Evolutionary conservation across 169 alveolate species (phyloP).

Genomic region (Besnoitia besnoiti): DNA sequence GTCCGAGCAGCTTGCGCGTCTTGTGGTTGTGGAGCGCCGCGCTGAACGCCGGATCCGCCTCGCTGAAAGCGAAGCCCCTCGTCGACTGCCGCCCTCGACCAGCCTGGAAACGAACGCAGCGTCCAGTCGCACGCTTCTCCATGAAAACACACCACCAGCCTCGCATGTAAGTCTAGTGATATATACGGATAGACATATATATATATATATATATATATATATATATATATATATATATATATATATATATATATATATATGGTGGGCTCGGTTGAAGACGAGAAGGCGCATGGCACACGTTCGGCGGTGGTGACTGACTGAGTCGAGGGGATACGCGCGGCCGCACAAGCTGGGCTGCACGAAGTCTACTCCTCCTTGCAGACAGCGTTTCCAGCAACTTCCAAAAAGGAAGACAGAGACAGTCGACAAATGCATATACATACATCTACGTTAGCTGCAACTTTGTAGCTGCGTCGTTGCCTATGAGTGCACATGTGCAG

Average conservation of each 20-base stretch:
- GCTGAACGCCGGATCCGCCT: neutral
- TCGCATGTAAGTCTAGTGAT: neutral
- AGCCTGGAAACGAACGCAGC: neutral
- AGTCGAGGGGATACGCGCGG: too few species aligned
- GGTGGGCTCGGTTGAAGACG: too few species aligned
- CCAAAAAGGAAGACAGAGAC: too few species aligned
- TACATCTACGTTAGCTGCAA: too few species aligned
- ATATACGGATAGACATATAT: neutral
- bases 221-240: neutral
- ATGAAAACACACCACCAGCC: neutral
- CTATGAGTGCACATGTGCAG: too few species aligned
- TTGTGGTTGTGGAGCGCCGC: neutral
- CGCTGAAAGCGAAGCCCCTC: slow-evolving; percentile 21
- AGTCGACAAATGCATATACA: too few species aligned
- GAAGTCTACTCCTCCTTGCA: too few species aligned
- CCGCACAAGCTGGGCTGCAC: too few species aligned
- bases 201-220: neutral
- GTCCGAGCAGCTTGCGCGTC: too few species aligned
- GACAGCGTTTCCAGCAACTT: too few species aligned
- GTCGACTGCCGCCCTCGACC: neutral
- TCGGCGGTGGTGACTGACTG: neutral
- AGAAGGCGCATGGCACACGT: neutral
- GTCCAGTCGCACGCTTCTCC: neutral
- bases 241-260: slow-evolving; percentile 10
- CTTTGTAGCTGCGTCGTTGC: too few species aligned